Conservation (phyloP, 495 filamentous ascomycete species). For the Aspergillus carlsbadensis region DNA sequence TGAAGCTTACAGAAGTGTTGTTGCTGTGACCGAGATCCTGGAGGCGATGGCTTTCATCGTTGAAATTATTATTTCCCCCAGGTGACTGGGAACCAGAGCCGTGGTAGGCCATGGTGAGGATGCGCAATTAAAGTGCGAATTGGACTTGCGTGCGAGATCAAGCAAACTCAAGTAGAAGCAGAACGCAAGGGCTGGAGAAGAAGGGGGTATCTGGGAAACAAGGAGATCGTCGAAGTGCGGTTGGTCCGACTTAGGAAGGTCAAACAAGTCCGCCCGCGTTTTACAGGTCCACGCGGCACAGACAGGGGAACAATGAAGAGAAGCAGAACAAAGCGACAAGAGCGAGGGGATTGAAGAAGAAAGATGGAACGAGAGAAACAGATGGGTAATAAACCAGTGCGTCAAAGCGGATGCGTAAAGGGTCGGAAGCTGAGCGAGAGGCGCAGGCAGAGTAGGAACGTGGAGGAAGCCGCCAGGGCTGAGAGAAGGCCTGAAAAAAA, state of each 20-base stretch:
- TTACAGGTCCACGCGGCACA: constrained; percentile 12
- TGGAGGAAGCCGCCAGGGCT: constrained; percentile 40
- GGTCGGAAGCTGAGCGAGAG: constrained; percentile 15
- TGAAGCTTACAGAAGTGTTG: constrained; percentile 53
- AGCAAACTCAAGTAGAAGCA: constrained; percentile 10
- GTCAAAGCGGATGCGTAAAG: not conserved
- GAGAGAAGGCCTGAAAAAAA: constrained; percentile 20
- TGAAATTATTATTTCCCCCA: constrained; percentile 38
- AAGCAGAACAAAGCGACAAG: constrained; percentile 12
- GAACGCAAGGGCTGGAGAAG: constrained; percentile 20
- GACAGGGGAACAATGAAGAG: constrained; percentile 4
- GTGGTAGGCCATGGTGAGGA: constrained; percentile 53
- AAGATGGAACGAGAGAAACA: constrained; percentile 10
- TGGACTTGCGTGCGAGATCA: constrained; percentile 14
- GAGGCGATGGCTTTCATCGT: constrained; percentile 59
- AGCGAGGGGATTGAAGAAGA: constrained; percentile 6
- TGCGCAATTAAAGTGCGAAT: constrained; percentile 17
- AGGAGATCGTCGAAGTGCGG: constrained; percentile 13
- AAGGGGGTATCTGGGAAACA: constrained; percentile 30
- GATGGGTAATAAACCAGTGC: constrained; percentile 13
- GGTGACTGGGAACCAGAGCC: constrained; percentile 40
- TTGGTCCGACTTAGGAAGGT: constrained; percentile 14
- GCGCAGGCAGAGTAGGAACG: constrained; percentile 26
- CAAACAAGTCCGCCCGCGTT: constrained; percentile 10
- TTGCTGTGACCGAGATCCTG: constrained; percentile 59